These are phyloP conservation scores for Trichoderma sp. DNA, from an alignment of 2,329 filamentous ascomycete species.

Conservation along the genomic window DNA sequence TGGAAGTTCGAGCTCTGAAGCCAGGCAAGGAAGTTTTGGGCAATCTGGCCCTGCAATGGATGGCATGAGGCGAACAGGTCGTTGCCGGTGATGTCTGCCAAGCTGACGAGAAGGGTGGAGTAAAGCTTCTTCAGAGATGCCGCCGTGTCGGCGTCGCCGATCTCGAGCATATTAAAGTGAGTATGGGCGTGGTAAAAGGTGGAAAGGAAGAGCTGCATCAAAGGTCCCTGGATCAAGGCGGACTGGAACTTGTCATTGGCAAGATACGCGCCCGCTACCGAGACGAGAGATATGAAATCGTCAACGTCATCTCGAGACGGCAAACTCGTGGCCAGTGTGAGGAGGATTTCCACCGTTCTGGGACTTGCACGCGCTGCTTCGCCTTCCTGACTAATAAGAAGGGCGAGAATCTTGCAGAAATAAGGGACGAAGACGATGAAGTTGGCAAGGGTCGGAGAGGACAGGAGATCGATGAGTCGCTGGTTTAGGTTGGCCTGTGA, in stretches of 20 bases:
- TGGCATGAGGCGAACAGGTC: conserved; percentile 44
- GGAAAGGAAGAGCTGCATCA: conserved; percentile 44
- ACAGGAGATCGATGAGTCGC: conserved; percentile 48
- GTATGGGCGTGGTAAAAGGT: conserved; percentile 49
- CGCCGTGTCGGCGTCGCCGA: conserved; percentile 45
- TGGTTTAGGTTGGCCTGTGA: conserved; percentile 50
- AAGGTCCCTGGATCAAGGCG: conserved; percentile 40
- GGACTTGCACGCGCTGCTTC: conserved; percentile 45
- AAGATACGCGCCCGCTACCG: conserved; percentile 55
- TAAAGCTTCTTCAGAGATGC: conserved; percentile 47
- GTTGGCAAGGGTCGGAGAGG: conserved; percentile 41
- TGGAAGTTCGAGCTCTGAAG: conserved; percentile 38
- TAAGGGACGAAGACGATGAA: conserved; percentile 47
- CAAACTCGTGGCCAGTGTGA: conserved; percentile 46
- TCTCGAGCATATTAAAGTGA: conserved; percentile 36
- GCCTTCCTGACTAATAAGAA: conserved; percentile 52
- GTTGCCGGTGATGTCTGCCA: conserved; percentile 53
- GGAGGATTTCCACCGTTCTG: conserved; percentile 46
- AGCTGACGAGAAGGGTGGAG: conserved; percentile 46
- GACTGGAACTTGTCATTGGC: conserved; percentile 51
- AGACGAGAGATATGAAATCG: conserved; percentile 50
- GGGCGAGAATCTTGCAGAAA: conserved; percentile 54
- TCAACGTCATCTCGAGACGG: conserved; percentile 47
- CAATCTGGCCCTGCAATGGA: conserved; percentile 42
- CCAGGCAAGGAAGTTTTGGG: conserved; percentile 47